Evolutionary conservation across 176 grass and related monocot genomes (phyloP).

Genomic region (Puya raimondii): DNA sequence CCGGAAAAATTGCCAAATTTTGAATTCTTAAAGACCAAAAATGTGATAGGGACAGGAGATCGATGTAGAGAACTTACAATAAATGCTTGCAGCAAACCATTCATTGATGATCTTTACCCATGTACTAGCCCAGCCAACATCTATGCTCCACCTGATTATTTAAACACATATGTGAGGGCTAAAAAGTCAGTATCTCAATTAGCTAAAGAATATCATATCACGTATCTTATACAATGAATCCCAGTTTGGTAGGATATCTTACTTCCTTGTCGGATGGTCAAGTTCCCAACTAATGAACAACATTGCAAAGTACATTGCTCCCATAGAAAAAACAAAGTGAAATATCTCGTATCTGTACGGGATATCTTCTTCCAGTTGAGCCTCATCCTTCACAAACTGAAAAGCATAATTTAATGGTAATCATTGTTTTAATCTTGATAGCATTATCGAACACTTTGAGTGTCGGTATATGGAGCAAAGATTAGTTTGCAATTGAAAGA

Average conservation of each 20-base stretch:
- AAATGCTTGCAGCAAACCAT: conserved; percentile 76
- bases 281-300: conserved; percentile 91
- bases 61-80: conserved; percentile 36
- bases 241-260: conserved; percentile 13
- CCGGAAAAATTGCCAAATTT: too few species aligned
- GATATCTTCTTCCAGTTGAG: conserved; percentile 43
- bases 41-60: not conserved
- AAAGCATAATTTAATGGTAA: conserved; percentile 2
- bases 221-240: too few species aligned
- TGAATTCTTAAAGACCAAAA: not conserved
- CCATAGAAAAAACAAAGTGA: conserved; percentile 79
- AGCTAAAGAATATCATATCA: too few species aligned
- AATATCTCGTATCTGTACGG: conserved; percentile 76
- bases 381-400: conserved; percentile 56
- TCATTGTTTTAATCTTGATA: not conserved
- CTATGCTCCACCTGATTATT: conserved; percentile 83
- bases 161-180: not conserved
- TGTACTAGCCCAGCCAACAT: conserved; percentile 85
- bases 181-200: too few species aligned
- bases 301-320: conserved; percentile 95
- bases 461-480: not conserved
- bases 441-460: not conserved
- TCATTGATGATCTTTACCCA: conserved; percentile 85
- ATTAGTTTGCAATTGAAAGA: not conserved
- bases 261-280: conserved; percentile 71